Conservation (phyloP, 306 rosid species). For the Hippophae gyantsensis region DNA sequence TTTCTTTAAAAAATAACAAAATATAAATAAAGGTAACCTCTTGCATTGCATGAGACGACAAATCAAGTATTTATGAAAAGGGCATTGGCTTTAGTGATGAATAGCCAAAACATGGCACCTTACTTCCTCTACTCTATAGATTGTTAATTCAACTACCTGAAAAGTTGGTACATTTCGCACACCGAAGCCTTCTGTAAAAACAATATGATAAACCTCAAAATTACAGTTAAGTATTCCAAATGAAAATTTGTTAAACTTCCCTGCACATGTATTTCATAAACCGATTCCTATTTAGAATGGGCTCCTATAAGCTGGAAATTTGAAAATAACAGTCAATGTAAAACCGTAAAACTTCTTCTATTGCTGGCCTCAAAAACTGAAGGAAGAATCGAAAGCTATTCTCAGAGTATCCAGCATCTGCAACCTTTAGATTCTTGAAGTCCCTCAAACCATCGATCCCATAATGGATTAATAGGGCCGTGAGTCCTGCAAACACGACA, state of each 20-base stretch:
- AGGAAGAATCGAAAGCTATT: slow-evolving; percentile 5
- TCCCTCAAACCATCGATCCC: slow-evolving; percentile 99
- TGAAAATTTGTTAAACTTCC: slow-evolving; percentile 14
- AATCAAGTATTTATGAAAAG: no score
- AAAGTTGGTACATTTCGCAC: slow-evolving; percentile 7
- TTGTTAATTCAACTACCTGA: slow-evolving; percentile 27
- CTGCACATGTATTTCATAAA: slow-evolving; percentile 19
- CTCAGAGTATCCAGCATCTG: slow-evolving; percentile 86
- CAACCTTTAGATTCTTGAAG: slow-evolving; percentile 77
- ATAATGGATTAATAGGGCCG: slow-evolving; percentile 64
- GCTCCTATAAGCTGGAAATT: slow-evolving; percentile 24
- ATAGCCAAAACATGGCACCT: background rate
- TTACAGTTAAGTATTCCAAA: background rate
- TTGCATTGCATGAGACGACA: no score
- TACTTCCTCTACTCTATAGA: slow-evolving; percentile 29
- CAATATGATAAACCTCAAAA: background rate
- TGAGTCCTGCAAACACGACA: slow-evolving; percentile 41
- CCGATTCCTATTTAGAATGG: slow-evolving; percentile 18
- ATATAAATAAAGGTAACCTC: no score
- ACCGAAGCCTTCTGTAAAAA: slow-evolving; percentile 3
- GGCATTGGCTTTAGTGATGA: no score
- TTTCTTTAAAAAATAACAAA: no score
- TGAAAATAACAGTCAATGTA: slow-evolving; percentile 9
- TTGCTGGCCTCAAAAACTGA: slow-evolving; percentile 15
- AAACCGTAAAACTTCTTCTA: slow-evolving; percentile 24